Evolutionary conservation across 2,329 filamentous ascomycete genomes (phyloP).

Genomic region (Juglanconis juglandina): DNA sequence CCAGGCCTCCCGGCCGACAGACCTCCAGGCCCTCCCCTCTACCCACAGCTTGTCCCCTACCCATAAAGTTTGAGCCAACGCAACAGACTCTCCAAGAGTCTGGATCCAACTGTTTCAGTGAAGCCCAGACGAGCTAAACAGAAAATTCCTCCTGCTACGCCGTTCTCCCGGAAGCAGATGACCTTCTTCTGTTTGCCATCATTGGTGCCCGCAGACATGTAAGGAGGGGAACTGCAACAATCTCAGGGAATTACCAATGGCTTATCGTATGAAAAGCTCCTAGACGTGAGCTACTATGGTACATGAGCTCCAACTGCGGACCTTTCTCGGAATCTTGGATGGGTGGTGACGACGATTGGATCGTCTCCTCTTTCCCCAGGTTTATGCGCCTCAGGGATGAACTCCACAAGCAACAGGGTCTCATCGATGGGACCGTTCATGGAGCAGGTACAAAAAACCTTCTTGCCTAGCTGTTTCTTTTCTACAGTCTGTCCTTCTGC

Average conservation of each 20-base stretch:
- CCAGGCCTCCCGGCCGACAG: no score
- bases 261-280: background rate
- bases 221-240: slow-evolving; percentile 14
- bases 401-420: background rate
- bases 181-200: slow-evolving; percentile 7
- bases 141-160: background rate
- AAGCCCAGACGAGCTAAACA: background rate
- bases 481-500: background rate
- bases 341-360: background rate
- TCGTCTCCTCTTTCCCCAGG: background rate
- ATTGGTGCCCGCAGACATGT: slow-evolving; percentile 19
- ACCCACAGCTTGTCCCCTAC: background rate
- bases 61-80: background rate
- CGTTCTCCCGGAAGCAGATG: slow-evolving; percentile 11
- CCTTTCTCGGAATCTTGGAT: slow-evolving; percentile 15
- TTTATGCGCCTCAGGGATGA: slow-evolving; percentile 6
- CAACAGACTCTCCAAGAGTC: background rate
- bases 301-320: slow-evolving; percentile 6
- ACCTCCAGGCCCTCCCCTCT: no score
- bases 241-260: slow-evolving; percentile 1
- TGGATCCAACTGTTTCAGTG: slow-evolving; percentile 4
- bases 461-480: background rate
- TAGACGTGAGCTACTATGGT: background rate
- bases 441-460: slow-evolving; percentile 6
- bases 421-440: background rate